phyloP scores from a whole-genome alignment of 768 basidiomycete species.

The Boletellus sp. region DNA sequence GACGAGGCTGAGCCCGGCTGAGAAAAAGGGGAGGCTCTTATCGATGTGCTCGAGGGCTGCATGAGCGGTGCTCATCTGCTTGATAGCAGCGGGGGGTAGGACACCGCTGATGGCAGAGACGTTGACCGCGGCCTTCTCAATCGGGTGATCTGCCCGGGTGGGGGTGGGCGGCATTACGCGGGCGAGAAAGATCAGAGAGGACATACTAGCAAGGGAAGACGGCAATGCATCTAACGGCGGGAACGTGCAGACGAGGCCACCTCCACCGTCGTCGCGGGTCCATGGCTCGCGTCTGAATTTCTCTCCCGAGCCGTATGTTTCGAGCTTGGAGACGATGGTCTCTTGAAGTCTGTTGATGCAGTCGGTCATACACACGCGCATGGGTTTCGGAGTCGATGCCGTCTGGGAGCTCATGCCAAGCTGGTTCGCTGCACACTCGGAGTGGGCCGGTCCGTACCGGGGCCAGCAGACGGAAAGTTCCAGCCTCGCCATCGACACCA shows the following conservation, averaged over 20 bases:
- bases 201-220: neutral
- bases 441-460: too few relatives aligned
- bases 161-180: neutral
- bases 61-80: slow-evolving; percentile 21
- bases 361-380: slow-evolving; percentile 14
- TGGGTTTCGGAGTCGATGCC: neutral
- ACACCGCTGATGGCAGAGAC: slow-evolving; percentile 16
- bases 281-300: slow-evolving; percentile 17
- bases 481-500: neutral
- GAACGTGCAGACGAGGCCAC: slow-evolving; percentile 18
- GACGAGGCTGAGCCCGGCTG: slow-evolving; percentile 20
- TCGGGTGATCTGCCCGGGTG: slow-evolving; percentile 8
- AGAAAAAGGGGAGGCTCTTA: slow-evolving; percentile 10
- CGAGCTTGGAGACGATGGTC: slow-evolving; percentile 20
- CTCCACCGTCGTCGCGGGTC: slow-evolving; percentile 18
- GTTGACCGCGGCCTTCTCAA: slow-evolving; percentile 24
- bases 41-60: slow-evolving; percentile 15
- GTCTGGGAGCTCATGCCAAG: neutral
- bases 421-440: too few relatives aligned
- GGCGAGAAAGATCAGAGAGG: neutral
- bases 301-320: slow-evolving; percentile 6
- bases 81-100: slow-evolving; percentile 20
- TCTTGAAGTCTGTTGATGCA: slow-evolving; percentile 18
- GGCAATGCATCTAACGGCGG: slow-evolving; percentile 1
- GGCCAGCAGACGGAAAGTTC: too few relatives aligned